Conservation (phyloP, 805 yeast species). For the Candida germanica region DNA sequence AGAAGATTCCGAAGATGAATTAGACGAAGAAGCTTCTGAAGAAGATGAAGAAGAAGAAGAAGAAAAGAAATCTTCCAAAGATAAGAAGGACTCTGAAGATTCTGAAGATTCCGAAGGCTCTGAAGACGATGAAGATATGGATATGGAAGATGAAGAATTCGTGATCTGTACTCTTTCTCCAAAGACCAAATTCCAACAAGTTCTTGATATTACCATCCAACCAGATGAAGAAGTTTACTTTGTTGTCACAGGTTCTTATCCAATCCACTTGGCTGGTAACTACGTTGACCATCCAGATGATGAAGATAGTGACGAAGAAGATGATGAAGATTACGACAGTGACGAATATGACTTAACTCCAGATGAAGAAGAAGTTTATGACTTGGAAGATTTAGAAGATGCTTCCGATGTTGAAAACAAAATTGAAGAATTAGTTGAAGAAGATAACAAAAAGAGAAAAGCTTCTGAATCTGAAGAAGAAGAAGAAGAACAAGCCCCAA, state of each 20-base stretch:
- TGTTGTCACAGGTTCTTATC: constrained; percentile 94
- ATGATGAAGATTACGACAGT: constrained; percentile 41
- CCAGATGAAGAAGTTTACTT: constrained; percentile 94
- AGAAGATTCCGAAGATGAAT: constrained; percentile 23
- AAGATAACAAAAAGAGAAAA: constrained; percentile 42
- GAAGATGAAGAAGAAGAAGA: constrained; percentile 21
- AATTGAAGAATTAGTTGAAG: constrained; percentile 71
- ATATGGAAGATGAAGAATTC: constrained; percentile 77
- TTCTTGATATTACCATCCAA: constrained; percentile 81
- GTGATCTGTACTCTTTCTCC: constrained; percentile 91
- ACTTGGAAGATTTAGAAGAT: constrained; percentile 64
- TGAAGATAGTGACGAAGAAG: constrained; percentile 55
- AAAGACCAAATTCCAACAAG: constrained; percentile 79
- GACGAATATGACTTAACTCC: constrained; percentile 67
- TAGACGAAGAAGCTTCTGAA: constrained; percentile 15
- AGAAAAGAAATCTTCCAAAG: constrained; percentile 32
- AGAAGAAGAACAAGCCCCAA: constrained; percentile 24
- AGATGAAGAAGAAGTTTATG: constrained; percentile 72
- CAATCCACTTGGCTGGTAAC: constrained; percentile 91
- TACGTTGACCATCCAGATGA: constrained; percentile 95
- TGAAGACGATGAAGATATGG: constrained; percentile 59
- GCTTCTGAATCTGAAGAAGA: constrained; percentile 38
- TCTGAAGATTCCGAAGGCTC: constrained; percentile 47
- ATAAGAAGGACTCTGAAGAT: constrained; percentile 15
- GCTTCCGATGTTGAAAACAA: constrained; percentile 69